Conservation (phyloP, 352 stramenopile species). For the Plasmopara muralis region DNA sequence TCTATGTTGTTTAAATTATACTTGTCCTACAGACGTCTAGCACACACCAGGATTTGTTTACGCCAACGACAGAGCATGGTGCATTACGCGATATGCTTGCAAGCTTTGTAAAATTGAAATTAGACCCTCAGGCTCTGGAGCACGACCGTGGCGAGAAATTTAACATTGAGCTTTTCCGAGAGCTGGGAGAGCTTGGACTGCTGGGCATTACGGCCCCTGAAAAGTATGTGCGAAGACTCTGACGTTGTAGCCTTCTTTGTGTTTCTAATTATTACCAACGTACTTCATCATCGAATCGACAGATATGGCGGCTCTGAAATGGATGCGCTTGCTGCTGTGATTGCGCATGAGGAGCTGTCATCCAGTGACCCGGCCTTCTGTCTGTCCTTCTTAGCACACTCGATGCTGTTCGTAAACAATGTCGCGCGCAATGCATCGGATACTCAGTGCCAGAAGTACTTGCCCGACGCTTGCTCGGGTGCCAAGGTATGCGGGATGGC, state of each 20-base stretch:
- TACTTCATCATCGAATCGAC: background rate
- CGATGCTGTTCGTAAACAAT: conserved; percentile 94
- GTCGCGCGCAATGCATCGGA: conserved; percentile 86
- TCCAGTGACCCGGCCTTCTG: conserved; percentile 98
- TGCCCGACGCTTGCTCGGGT: conserved; percentile 90
- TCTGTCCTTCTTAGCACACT: conserved; percentile 94
- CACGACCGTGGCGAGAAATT: conserved; percentile 97
- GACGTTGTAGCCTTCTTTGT: background rate
- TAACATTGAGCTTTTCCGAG: conserved; percentile 93
- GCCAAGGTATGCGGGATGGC: conserved; percentile 96
- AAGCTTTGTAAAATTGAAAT: conserved; percentile 92
- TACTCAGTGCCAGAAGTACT: conserved; percentile 80
- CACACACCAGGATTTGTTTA: conserved; percentile 68
- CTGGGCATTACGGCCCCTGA: conserved; percentile 94
- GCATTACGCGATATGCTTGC: conserved; percentile 90
- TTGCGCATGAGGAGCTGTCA: conserved; percentile 93
- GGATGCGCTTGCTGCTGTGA: conserved; percentile 92
- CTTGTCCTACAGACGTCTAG: conserved; percentile 17
- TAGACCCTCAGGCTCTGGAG: conserved; percentile 95
- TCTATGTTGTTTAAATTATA: conserved; percentile 4
- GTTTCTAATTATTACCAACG: background rate
- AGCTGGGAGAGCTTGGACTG: conserved; percentile 92
- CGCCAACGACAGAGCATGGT: conserved; percentile 85
- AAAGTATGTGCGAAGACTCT: conserved; percentile 52
- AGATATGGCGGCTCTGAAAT: conserved; percentile 94